Conservation (phyloP, 805 yeast genomes). For the Candida tammaniensis region DNA sequence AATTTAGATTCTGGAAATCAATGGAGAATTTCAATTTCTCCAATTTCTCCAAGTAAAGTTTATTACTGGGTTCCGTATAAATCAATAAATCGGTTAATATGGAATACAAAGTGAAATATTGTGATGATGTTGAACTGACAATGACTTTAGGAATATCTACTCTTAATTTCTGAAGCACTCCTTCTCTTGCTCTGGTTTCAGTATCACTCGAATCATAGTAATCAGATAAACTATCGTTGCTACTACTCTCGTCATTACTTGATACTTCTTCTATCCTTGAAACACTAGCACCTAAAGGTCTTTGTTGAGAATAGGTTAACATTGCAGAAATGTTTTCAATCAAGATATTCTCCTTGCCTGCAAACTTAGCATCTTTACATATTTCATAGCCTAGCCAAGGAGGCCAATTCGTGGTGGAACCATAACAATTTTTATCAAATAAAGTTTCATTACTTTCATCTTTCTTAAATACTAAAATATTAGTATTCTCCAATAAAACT, state of each 20-base stretch:
- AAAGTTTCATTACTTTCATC: constrained; percentile 28
- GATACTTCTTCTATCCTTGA: constrained; percentile 3
- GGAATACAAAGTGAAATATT: constrained; percentile 64
- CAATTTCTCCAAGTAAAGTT: constrained; percentile 53
- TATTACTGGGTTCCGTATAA: constrained; percentile 70
- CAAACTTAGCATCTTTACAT: constrained; percentile 43
- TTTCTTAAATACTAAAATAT: constrained; percentile 63
- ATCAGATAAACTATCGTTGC: constrained; percentile 1
- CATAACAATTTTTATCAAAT: constrained; percentile 50
- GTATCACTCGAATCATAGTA: constrained; percentile 2
- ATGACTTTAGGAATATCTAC: constrained; percentile 70
- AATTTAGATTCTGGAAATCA: constrained; percentile 60
- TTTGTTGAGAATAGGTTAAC: constrained; percentile 50
- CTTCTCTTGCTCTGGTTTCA: background rate
- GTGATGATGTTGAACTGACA: constrained; percentile 68
- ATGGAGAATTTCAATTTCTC: constrained; percentile 67
- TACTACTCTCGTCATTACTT: background rate
- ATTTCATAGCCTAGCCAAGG: constrained; percentile 83
- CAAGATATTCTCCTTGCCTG: constrained; percentile 47
- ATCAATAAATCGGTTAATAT: constrained; percentile 63
- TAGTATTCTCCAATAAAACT: constrained; percentile 63
- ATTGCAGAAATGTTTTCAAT: constrained; percentile 63
- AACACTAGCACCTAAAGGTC: constrained; percentile 24
- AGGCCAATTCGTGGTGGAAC: constrained; percentile 72
- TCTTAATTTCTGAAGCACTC: constrained; percentile 33